phyloP scores from a whole-genome alignment of 176 grass and related monocot species.

The Zoysia japonica region DNA sequence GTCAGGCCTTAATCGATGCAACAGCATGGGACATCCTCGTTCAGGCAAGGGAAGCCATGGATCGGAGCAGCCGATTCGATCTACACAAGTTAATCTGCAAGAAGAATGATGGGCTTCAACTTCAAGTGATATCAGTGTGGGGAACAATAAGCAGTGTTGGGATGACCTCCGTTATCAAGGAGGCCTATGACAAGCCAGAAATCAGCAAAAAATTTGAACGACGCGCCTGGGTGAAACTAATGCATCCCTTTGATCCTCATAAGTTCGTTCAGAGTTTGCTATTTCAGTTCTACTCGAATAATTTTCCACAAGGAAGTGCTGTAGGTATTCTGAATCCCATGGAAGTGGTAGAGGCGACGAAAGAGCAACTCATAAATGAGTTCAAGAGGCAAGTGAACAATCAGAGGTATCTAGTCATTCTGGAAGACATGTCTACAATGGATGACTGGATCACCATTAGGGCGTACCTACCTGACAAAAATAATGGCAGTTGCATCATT shows the following conservation, averaged over 20 bases:
- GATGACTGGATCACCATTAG: not conserved
- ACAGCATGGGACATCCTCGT: not conserved
- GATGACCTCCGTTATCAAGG: not conserved
- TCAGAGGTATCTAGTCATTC: constrained; percentile 9
- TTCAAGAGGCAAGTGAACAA: not conserved
- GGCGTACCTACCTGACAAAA: not conserved
- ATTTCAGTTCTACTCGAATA: not conserved
- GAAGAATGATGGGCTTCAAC: not conserved
- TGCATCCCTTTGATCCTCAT: not conserved
- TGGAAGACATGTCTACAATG: constrained; percentile 12
- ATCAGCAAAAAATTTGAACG: not conserved
- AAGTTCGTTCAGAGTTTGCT: constrained; percentile 20
- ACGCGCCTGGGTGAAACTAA: constrained; percentile 30
- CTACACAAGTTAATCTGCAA: not conserved
- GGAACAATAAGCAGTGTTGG: not conserved
- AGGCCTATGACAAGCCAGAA: not conserved
- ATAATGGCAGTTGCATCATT: constrained; percentile 28
- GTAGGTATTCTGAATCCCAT: not conserved
- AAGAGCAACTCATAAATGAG: not conserved
- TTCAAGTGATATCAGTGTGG: constrained; percentile 22
- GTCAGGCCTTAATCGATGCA: not conserved
- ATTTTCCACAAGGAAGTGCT: not conserved
- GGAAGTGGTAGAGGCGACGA: not conserved
- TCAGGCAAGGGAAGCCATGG: not conserved
- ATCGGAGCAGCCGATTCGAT: not conserved